Base-by-base conservation (phyloP, 148 eudicot genomes). In the Vaccinium vitisidaea region DNA sequence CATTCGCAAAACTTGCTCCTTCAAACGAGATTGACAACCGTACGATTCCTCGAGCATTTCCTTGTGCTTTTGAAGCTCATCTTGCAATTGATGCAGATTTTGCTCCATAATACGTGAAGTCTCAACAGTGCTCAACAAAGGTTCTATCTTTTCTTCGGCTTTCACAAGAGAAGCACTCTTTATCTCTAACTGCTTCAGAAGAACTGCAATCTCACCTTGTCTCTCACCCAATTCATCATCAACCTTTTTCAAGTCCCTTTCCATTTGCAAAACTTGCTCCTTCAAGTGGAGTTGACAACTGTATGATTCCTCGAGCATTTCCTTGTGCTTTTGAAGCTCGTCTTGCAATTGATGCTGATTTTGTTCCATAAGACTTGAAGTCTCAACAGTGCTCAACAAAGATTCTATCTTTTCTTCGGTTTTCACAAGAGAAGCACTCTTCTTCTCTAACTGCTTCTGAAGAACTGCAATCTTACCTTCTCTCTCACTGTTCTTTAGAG, bases 171-270 rank as follows among this genome's bases (percentile, higher is more conserved):
- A 86, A 80, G 50, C 53, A 32, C 84, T 86, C 87, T 85, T 89
- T 55, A 82, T 88, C 81, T 91, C 94, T 83, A 94, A 86, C 71
- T 90, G 91, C 39, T 90, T 80, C 86, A 84, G 77, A 82, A 92
- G 87, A 69, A 83, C 80, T 15, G 82, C 53, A 9, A 86, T 27
- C 36, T 83, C 48, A 53, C 83, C 71, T 23, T 88, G 88, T 76
- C 55, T 84, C 59, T 89, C 88, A 63, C 78, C 46, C 80, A 97
- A 85, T 82, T 95, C 95, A 36, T 87, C 88, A 83, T 23, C 69
- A 73, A 81, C 89, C 77, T 88, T 86, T 55, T 81, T 65, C 83
- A 94, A 87, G 63, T 94, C 93, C 39, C 79, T 84, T 75, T 90
- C 89, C 58, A 82, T 82, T 74, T 23, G 81, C 50, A 61, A 77